Evolutionary conservation across 2,329 filamentous ascomycete genomes (phyloP).

Genomic region (Beauveria brongniartii): DNA sequence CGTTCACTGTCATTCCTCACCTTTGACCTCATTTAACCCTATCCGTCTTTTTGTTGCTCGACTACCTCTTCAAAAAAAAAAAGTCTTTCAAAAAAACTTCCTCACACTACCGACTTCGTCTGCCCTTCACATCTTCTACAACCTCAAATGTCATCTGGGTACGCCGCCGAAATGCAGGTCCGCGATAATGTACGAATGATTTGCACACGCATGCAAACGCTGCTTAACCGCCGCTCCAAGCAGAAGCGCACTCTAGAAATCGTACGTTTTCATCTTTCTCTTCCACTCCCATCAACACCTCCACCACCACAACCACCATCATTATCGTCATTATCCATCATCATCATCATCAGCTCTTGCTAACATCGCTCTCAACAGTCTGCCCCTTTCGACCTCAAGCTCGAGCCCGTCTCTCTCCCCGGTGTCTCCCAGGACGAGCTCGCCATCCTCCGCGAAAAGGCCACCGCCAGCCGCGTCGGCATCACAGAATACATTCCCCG

Average conservation of each 20-base stretch:
- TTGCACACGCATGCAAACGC: conserved; percentile 35
- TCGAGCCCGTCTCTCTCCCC: conserved; percentile 43
- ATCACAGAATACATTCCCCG: conserved; percentile 28
- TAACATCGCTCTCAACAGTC: conserved; percentile 37
- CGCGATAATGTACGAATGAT: conserved; percentile 36
- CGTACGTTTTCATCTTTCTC: conserved; percentile 26
- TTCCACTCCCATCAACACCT: not conserved
- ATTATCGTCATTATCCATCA: not conserved
- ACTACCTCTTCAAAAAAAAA: not conserved
- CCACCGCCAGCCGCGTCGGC: conserved; percentile 40
- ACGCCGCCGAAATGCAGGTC: conserved; percentile 19
- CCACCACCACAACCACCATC: not conserved
- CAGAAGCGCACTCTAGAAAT: conserved; percentile 37
- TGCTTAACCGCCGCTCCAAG: conserved; percentile 34
- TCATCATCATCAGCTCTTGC: conserved; percentile 3
- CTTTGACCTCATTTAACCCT: not conserved
- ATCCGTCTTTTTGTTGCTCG: not conserved
- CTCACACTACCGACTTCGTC: no score
- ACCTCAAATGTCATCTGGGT: not conserved
- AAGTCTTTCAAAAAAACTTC: no score
- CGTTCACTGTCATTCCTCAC: not conserved
- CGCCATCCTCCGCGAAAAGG: conserved; percentile 43
- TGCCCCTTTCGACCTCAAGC: conserved; percentile 50
- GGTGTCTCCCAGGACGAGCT: conserved; percentile 53
- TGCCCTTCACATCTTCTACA: not conserved